phyloP scores from a whole-genome alignment of 352 stramenopile genomes.

The Pythium volutum region DNA sequence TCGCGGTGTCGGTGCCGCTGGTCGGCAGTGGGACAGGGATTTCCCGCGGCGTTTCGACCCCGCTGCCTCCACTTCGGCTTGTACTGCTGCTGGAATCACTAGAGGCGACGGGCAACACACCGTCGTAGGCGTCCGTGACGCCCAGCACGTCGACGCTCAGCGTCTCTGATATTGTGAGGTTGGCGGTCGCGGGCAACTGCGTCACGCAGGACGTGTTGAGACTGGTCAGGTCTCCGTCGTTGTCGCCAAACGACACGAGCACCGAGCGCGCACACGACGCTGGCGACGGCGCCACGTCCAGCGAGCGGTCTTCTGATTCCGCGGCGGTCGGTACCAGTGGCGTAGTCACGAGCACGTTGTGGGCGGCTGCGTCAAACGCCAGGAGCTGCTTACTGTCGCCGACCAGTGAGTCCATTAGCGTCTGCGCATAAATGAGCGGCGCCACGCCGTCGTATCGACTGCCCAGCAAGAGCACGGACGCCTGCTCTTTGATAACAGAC shows the following conservation, averaged over 20 bases:
- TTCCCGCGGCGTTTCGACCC: background rate
- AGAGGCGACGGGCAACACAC: conserved; percentile 15
- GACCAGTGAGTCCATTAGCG: conserved; percentile 34
- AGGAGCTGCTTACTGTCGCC: conserved; percentile 48
- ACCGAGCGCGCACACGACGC: conserved; percentile 44
- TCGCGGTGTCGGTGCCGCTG: background rate
- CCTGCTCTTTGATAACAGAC: conserved; percentile 27
- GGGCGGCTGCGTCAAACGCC: conserved; percentile 32
- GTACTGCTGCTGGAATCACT: background rate
- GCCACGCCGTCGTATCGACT: conserved; percentile 44
- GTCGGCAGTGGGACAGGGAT: background rate
- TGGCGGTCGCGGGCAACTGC: conserved; percentile 28
- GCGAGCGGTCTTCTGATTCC: background rate
- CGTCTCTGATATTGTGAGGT: conserved; percentile 30
- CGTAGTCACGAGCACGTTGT: conserved; percentile 41
- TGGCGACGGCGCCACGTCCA: conserved; percentile 27
- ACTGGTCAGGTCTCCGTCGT: conserved; percentile 36
- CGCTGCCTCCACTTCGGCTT: background rate
- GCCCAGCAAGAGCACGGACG: conserved; percentile 56
- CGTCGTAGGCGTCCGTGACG: conserved; percentile 48
- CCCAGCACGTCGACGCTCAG: conserved; percentile 43
- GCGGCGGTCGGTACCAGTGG: background rate
- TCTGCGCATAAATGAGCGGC: conserved; percentile 39
- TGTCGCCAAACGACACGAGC: conserved; percentile 55
- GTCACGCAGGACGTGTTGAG: conserved; percentile 57